Evolutionary conservation across 1,284 basidiomycete species (phyloP), one percentile per base, ranked within the genome.

Genomic region (Phlebopus sp.): DNA sequence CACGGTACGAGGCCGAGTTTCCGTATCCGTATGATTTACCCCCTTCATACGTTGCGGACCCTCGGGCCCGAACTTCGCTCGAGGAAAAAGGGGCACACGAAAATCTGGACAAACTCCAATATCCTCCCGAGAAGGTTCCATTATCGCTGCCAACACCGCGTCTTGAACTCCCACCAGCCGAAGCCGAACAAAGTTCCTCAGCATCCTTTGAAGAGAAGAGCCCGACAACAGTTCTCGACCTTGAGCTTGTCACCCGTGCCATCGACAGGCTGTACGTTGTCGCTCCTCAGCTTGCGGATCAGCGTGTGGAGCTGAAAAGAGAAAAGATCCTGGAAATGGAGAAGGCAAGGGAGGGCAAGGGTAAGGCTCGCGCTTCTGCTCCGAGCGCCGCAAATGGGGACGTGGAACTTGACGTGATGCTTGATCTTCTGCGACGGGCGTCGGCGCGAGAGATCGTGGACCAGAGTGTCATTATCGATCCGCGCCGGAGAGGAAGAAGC

Each of bases 241-340:
- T 96, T 17, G 92, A 95, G 56, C 76, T 79, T 5, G 82, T 96
- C 35, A 82, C 89, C 0, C 77, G 81, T 61, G 92, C 92, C 17
- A 94, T 97, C 55, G 92, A 94, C 60, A 75, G 92, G 21, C 69
- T 96, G 9, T 90, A 93, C 63, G 65, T 79, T 13, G 84, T 87
- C 25, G 84, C 90, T 1, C 92, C 93, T 0, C 91, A 93, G 63
- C 67, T 95, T 35, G 81, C 87, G 49, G 85, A 91, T 59, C 93
- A 96, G 64, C 81, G 93, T 1, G 90, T 90, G 10, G 90, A 92
- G 61, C 75, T 93, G 44, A 84, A 86, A 55, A 74, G 75, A 18
- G 70, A 77, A 19, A 89, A 89, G 63, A 57, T 81, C 14, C 75
- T 76, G 10, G 73, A 85, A 62, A 77, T 87, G 75, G 81, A 87